Base-by-base conservation (phyloP, 306 rosid genomes). In the Sphenostylis stenocarpa region DNA sequence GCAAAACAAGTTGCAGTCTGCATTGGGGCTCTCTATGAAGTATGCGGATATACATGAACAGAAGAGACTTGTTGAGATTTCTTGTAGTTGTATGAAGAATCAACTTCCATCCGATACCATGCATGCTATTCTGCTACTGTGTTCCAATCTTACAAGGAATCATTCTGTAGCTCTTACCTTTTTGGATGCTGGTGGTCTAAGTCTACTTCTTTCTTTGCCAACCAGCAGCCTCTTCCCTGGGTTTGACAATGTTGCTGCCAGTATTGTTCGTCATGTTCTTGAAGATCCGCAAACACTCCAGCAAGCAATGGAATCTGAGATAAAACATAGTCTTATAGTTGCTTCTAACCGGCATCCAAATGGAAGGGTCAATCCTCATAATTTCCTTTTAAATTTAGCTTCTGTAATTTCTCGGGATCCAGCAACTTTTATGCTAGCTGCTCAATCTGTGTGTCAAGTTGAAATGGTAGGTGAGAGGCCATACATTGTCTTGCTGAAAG, bases 201-300 rank as follows among this genome's bases (percentile, higher is more conserved):
- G 85, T 83, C 87, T 86, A 80, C 84, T 96, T 68, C 97, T 96
- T 70, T 89, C 97, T 52, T 86, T 96, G 94, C 99, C 98, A 67
- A 96, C 98, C 14, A 86, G 86, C 77, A 88, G 98, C 87, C 96
- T 96, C 39, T 96, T 96, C 85, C 92, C 97, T 28, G 99, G 99
- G 84, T 96, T 89, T 83, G 99, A 96, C 78, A 93, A 89, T 85
- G 86, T 93, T 81, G 99, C 99, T 75, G 95, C 98, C 24, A 86
- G 94, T 70, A 96, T 96, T 44, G 88, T 91, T 48, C 98, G 98
- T 74, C 98, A 96, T 77, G 92, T 93, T 77, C 96, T 96, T 84
- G 99, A 93, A 82, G 99, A 96, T 88, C 98, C 99, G n/a, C 99
- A 91, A 80, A 96, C 99, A 7, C 99, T 96, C 58, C 99, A 91